Conservation (phyloP, 768 basidiomycete genomes). For the Mycena haematopus region DNA sequence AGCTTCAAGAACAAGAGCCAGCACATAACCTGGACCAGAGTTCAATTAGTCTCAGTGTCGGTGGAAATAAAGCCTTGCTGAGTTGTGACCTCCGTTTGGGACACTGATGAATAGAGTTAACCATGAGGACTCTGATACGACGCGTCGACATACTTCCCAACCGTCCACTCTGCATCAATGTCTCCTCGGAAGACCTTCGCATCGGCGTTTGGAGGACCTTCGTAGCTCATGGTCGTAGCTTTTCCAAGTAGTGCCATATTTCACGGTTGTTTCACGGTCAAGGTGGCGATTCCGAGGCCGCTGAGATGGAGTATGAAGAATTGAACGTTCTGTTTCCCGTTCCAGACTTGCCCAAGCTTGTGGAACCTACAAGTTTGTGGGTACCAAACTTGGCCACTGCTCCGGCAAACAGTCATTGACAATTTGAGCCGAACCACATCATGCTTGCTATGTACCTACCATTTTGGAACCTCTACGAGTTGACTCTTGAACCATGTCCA, state of each 20-base stretch:
- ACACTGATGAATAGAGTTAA: slow-evolving; percentile 43
- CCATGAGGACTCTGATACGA: not conserved
- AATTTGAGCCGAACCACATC: no score
- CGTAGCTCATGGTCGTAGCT: slow-evolving; percentile 38
- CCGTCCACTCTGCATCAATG: slow-evolving; percentile 53
- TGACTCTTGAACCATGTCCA: no score
- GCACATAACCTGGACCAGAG: slow-evolving; percentile 55
- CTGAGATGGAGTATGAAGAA: no score
- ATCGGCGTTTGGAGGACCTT: slow-evolving; percentile 11
- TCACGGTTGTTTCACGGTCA: no score
- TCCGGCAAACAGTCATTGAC: no score
- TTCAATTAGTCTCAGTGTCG: slow-evolving; percentile 7
- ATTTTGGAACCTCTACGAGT: no score
- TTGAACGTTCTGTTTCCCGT: no score
- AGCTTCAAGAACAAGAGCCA: slow-evolving; percentile 61
- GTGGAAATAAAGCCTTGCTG: not conserved
- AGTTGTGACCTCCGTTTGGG: slow-evolving; percentile 56
- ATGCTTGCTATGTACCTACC: no score
- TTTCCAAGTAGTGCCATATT: slow-evolving; percentile 51
- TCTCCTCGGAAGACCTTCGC: slow-evolving; percentile 41
- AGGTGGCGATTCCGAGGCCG: no score
- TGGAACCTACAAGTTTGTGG: no score
- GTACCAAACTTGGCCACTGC: no score
- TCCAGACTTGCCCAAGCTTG: no score
- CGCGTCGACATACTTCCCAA: slow-evolving; percentile 47